Evolutionary conservation across 805 yeast species (phyloP).

Genomic region (Schizosaccharomyces osmophilus): DNA sequence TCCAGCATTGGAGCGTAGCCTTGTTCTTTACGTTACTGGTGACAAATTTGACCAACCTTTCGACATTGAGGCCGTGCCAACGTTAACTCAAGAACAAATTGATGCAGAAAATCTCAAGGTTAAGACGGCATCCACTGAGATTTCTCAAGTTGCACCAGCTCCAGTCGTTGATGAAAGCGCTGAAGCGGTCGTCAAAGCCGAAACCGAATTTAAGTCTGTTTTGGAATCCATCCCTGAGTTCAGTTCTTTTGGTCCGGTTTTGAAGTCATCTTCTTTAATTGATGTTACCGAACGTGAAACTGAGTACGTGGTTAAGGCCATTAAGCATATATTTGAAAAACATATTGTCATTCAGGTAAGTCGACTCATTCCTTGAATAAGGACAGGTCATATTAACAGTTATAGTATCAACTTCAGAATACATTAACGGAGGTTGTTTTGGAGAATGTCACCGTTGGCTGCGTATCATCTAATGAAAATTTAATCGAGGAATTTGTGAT

Average conservation of each 20-base stretch:
- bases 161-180: slow-evolving; percentile 10
- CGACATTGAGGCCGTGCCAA: slow-evolving; percentile 44
- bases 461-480: slow-evolving; percentile 17
- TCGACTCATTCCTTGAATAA: neutral
- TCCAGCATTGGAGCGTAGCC: slow-evolving; percentile 50
- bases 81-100: slow-evolving; percentile 17
- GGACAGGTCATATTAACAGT: neutral
- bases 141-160: slow-evolving; percentile 2
- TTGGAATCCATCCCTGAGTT: slow-evolving; percentile 51
- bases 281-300: slow-evolving; percentile 77
- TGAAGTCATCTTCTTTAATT: slow-evolving; percentile 37
- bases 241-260: slow-evolving; percentile 42
- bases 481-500: slow-evolving; percentile 51
- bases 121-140: slow-evolving; percentile 21
- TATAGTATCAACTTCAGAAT: slow-evolving; percentile 51
- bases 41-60: slow-evolving; percentile 30
- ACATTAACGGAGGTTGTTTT: slow-evolving; percentile 58
- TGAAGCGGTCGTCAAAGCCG: slow-evolving; percentile 7
- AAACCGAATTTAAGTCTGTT: slow-evolving; percentile 36
- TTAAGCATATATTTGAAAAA: slow-evolving; percentile 58
- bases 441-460: slow-evolving; percentile 46
- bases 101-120: slow-evolving; percentile 18
- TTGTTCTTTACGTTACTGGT: slow-evolving; percentile 42
- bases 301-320: slow-evolving; percentile 67
- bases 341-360: slow-evolving; percentile 35